Base-by-base conservation (phyloP, 2,329 filamentous ascomycete species). In the Trichoderma cornu-damae region DNA sequence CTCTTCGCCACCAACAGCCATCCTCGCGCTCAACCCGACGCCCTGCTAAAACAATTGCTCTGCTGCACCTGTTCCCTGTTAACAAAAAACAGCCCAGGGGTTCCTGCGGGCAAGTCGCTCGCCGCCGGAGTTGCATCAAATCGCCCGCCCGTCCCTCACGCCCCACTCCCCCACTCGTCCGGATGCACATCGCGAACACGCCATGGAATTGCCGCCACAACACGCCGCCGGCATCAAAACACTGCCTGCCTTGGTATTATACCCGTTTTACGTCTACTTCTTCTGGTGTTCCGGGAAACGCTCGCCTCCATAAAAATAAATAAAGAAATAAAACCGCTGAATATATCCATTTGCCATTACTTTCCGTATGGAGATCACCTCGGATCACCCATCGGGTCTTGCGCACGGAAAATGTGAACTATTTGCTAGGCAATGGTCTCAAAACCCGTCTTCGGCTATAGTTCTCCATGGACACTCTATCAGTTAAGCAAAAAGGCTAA, bases 51-150 rank as follows among this genome's bases (percentile, higher is more conserved):
- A 49, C n/a, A 11, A 6, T 12, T 4, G 3, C n/a, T 35, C 4
- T 14, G 14, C 7, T 30, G 16, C 20, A 56, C 57, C 57, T 44
- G 18, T 35, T 56, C 22, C 9, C 51, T 35, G 35, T 47, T 24
- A 2, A 59, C 57, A 44, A 18, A 56, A n/a, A 14, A 44, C 51
- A 43, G 24, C 43, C 57, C 57, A 59, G 18, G 4, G n/a, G n/a
- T n/a, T 4, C 57, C 57, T 12, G 30, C 50, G 8, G 44, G 38
- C 40, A 59, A 51, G 24, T 59, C 56, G 9, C 22, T 48, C 18
- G 51, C 57, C 16, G 43, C 34, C 6, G 51, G 57, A 28, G 20
- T 38, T 9, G 53, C 50, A 26, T 4, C 12, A 11, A 56, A 51
- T 26, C 22, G 12, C 8, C n/a, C 55, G 37, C 3, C 30, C 47